Base-by-base conservation (phyloP, 345 rosid genomes). In the Lepidium aucheri region DNA sequence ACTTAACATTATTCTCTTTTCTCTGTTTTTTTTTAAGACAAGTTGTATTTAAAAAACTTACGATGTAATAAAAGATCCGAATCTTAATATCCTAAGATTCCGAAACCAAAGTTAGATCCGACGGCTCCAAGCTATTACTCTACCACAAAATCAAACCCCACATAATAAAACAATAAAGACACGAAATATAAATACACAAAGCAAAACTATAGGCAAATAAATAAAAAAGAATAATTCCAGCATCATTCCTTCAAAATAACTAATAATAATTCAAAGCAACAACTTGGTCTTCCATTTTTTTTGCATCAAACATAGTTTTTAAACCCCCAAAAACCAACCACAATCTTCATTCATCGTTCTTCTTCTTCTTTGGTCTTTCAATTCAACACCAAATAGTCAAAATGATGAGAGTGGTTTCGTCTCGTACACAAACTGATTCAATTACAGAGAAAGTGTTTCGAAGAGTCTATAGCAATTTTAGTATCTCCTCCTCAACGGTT, bases 31-130 rank as follows among this genome's bases (percentile, higher is more conserved):
- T 4, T 28, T 28, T 5, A 59, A 18, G 66, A 20, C 68, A 60
- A 54, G 61, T 14, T 69, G 67, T 51, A 20, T 53, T 3, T 40
- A 3, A 55, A 35, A 15, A 32, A 62, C 53, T 53, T 54, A 35
- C 4, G 50, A 20, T 41, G 15, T 36, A 50, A 58, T 10, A 14
- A 73, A 81, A 85, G 84, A 89, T 92, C 75, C 98, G 98, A 82
- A 92, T 84, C 90, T 79, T 66, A 41, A n/a, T 43, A 66, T 60
- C 57, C 55, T 83, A 84, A 89, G 85, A 89, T 91, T 89, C 98
- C 83, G 47, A 67, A 28, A 57, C 5, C 56, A 87, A 82, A 81
- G 77, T 68, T 81, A 82, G 50, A 91, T 82, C 85, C 54, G 74
- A 78, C 85, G 85, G 67, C 67, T 51, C 12, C 38, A 13, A 53